Conservation (phyloP, 805 yeast species). For the Zygosaccharomyces siamensis region DNA sequence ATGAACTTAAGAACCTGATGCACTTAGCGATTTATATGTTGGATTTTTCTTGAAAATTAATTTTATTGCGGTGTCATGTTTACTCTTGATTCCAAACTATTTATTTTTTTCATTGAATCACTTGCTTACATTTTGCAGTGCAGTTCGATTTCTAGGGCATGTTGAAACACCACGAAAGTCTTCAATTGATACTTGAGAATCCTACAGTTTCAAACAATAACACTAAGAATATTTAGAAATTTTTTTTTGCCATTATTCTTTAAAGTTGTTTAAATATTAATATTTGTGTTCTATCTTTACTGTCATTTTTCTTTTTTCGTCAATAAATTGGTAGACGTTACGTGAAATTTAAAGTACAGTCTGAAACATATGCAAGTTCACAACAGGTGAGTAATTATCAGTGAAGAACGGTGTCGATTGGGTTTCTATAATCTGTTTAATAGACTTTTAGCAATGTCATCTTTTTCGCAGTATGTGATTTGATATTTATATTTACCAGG, state of each 20-base stretch:
- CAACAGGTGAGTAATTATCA: not conserved
- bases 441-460: slow-evolving; percentile 15
- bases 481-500: not conserved
- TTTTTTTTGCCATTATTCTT: not conserved
- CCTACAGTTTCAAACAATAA: not conserved
- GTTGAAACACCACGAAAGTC: not conserved
- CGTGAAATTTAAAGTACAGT: slow-evolving; percentile 1
- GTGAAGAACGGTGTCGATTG: not conserved
- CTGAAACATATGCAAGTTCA: slow-evolving; percentile 1
- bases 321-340: not conserved
- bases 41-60: too few relatives aligned
- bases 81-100: too few relatives aligned
- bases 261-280: not conserved
- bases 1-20: too few relatives aligned
- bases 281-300: not conserved
- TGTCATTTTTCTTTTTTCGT: slow-evolving; percentile 3
- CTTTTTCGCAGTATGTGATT: slow-evolving; percentile 30
- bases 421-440: not conserved
- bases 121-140: not conserved
- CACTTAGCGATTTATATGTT: too few relatives aligned
- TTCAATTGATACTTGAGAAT: not conserved
- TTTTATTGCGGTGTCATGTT: too few relatives aligned
- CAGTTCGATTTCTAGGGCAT: not conserved
- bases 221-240: not conserved
- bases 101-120: not conserved